Evolutionary conservation across 148 eudicot genomes (phyloP).

Genomic region (Nyssa sinensis): DNA sequence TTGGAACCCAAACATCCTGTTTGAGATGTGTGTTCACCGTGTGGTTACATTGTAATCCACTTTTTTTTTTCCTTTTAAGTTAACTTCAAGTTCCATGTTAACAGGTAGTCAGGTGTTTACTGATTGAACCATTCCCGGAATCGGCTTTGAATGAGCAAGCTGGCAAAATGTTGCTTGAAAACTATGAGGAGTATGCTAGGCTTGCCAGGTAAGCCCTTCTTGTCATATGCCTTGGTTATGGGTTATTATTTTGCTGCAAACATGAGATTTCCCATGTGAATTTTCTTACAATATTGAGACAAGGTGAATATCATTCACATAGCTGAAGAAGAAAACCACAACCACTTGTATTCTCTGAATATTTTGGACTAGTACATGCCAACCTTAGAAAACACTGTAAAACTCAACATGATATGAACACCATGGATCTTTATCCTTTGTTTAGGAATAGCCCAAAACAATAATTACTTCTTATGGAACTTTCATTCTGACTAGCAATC

Average conservation of each 20-base stretch:
- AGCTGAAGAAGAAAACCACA: too few relatives aligned
- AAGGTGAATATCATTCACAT: too few relatives aligned
- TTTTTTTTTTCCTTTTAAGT: neutral
- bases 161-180: conserved; percentile 93
- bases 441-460: too few relatives aligned
- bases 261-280: too few relatives aligned
- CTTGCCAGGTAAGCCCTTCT: conserved; percentile 60
- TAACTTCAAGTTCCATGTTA: neutral
- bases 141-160: conserved; percentile 97
- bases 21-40: neutral
- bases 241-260: neutral
- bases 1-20: neutral
- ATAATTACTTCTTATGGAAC: too few relatives aligned
- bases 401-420: too few relatives aligned
- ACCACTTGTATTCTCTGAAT: too few relatives aligned
- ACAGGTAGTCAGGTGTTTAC: conserved; percentile 89
- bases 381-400: too few relatives aligned
- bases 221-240: neutral
- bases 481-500: too few relatives aligned
- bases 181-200: conserved; percentile 93
- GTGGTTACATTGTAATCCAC: neutral
- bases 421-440: too few relatives aligned
- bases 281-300: too few relatives aligned
- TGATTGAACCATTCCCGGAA: conserved; percentile 97
- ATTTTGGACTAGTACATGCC: too few relatives aligned